phyloP scores from a whole-genome alignment of 441 rosid species.

The Capsella rubella region DNA sequence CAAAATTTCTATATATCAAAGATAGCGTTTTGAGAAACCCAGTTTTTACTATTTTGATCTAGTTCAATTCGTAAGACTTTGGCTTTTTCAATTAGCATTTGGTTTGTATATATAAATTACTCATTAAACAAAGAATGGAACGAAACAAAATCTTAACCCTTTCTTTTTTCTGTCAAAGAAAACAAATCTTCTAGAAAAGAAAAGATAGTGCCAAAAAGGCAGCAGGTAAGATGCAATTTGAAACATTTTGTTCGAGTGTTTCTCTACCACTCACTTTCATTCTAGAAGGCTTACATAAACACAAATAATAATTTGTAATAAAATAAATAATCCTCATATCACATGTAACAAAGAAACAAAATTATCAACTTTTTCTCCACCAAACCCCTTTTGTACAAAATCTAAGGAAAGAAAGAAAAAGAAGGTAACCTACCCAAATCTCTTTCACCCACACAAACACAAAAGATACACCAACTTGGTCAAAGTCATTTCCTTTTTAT shows the following conservation, averaged over 20 bases:
- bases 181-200: neutral
- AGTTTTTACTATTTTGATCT: too few relatives aligned
- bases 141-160: neutral
- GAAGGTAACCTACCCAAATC: slow-evolving; percentile 21
- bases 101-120: neutral
- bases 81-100: too few relatives aligned
- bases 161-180: neutral
- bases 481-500: slow-evolving; percentile 9
- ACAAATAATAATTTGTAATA: neutral
- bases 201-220: slow-evolving; percentile 8
- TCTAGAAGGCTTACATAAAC: neutral
- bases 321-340: neutral
- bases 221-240: slow-evolving; percentile 4
- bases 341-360: neutral
- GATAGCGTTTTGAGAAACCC: too few relatives aligned
- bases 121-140: neutral
- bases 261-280: slow-evolving; percentile 6
- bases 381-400: slow-evolving; percentile 2
- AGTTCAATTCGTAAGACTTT: too few relatives aligned
- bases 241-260: neutral
- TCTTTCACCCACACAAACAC: neutral
- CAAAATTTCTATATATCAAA: too few relatives aligned
- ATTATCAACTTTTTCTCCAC: neutral
- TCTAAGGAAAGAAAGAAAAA: slow-evolving; percentile 1
- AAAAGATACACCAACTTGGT: neutral